These are phyloP conservation scores for Chalara sp. DNA, from an alignment of 2,329 filamentous ascomycete genomes.

Conservation along the genomic window DNA sequence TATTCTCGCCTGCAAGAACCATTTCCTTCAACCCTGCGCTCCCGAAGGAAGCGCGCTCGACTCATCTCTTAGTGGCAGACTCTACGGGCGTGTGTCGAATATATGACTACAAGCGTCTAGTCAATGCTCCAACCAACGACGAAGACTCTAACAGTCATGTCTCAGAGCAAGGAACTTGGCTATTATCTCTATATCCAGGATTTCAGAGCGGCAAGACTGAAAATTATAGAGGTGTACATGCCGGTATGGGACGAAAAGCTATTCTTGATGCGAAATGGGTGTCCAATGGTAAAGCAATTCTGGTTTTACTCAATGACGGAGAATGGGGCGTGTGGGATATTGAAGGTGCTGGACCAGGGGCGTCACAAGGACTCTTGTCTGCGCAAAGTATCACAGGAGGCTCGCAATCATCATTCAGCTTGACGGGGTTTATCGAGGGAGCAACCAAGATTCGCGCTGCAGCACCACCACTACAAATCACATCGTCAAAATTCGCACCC, in stretches of 20 bases:
- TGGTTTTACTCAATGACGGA: constrained; percentile 53
- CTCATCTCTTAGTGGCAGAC: constrained; percentile 51
- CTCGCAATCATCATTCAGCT: constrained; percentile 50
- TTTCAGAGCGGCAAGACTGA: constrained; percentile 21
- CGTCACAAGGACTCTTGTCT: constrained; percentile 34
- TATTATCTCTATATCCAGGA: constrained; percentile 50
- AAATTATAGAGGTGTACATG: constrained; percentile 38
- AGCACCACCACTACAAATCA: constrained; percentile 20
- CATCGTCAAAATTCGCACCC: constrained; percentile 47
- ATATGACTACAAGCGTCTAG: constrained; percentile 52
- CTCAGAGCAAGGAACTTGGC: constrained; percentile 53
- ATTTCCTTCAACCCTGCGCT: constrained; percentile 54
- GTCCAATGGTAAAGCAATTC: constrained; percentile 49
- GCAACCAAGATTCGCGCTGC: constrained; percentile 28
- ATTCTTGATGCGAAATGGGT: constrained; percentile 60
- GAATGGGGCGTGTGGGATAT: constrained; percentile 66
- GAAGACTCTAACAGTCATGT: constrained; percentile 37
- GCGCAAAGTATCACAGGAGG: constrained; percentile 41
- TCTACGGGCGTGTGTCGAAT: constrained; percentile 50
- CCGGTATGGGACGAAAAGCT: constrained; percentile 44
- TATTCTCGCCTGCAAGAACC: constrained; percentile 45
- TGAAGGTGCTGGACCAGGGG: constrained; percentile 47
- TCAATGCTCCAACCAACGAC: constrained; percentile 39
- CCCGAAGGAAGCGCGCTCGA: constrained; percentile 32
- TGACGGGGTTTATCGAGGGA: constrained; percentile 54